Evolutionary conservation across 2,329 filamentous ascomycete species (phyloP).

Genomic region (Pseudocercospora vitis): DNA sequence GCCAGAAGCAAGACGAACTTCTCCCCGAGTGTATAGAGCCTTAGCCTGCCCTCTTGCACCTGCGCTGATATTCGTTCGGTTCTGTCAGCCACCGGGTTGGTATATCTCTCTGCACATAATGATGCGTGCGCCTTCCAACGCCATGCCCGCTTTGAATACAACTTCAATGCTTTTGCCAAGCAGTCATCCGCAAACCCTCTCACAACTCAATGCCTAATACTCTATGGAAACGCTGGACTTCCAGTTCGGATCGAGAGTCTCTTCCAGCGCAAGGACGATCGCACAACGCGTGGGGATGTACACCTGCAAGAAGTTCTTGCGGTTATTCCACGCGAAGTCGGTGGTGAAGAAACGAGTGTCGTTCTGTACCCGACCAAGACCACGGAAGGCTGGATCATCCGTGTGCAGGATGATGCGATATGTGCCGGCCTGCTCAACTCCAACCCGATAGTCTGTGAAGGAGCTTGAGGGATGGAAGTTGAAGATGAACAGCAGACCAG

Average conservation of each 20-base stretch:
- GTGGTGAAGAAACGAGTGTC: slow-evolving; percentile 91
- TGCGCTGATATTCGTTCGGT: neutral
- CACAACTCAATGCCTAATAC: slow-evolving; percentile 23
- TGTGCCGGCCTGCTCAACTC: slow-evolving; percentile 78
- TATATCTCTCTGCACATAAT: slow-evolving; percentile 13
- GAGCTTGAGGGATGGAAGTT: slow-evolving; percentile 88
- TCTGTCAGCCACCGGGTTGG: slow-evolving; percentile 1
- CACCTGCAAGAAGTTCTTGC: slow-evolving; percentile 87
- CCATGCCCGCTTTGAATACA: slow-evolving; percentile 5
- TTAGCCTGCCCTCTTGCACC: neutral
- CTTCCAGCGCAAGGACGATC: slow-evolving; percentile 53
- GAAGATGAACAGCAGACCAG: slow-evolving; percentile 87
- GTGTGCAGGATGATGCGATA: slow-evolving; percentile 85
- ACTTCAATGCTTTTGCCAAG: neutral
- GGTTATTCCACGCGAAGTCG: slow-evolving; percentile 81
- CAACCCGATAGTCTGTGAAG: slow-evolving; percentile 89
- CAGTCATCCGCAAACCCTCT: neutral
- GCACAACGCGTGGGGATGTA: slow-evolving; percentile 85
- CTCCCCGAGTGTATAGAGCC: neutral
- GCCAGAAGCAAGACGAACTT: neutral
- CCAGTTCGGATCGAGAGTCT: slow-evolving; percentile 35
- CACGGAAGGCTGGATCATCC: slow-evolving; percentile 75
- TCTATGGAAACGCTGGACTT: slow-evolving; percentile 32
- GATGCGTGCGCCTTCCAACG: slow-evolving; percentile 10
- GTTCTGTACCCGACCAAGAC: slow-evolving; percentile 73